Conservation (phyloP, 2,329 filamentous ascomycete genomes). For the Xylaria arbuscula region DNA sequence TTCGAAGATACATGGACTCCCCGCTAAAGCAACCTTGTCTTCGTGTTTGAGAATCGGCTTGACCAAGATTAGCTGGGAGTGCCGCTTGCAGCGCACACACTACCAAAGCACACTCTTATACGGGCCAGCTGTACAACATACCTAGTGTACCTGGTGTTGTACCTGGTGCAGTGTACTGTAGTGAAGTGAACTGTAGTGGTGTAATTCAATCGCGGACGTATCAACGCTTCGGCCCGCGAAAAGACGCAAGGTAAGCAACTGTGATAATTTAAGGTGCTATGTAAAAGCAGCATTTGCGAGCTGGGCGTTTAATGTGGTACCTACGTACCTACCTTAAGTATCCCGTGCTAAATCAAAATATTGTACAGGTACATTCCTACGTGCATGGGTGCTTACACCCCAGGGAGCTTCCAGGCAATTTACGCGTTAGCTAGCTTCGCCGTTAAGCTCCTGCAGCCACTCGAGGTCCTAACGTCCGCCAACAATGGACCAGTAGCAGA, state of each 20-base stretch:
- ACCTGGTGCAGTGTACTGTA: background rate
- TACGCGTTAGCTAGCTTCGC: conserved; percentile 14
- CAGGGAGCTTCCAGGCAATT: background rate
- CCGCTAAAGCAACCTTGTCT: conserved; percentile 20
- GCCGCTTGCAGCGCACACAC: background rate
- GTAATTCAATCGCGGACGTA: background rate
- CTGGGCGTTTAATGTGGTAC: conserved; percentile 4
- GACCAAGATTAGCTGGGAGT: conserved; percentile 16
- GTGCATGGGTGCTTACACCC: background rate
- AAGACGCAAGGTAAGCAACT: background rate
- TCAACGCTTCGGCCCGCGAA: background rate
- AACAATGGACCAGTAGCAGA: conserved; percentile 7
- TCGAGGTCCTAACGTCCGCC: conserved; percentile 1
- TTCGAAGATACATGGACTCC: conserved; percentile 6
- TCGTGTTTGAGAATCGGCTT: conserved; percentile 29
- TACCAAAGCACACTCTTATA: background rate
- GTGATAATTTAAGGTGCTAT: background rate
- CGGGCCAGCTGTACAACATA: conserved; percentile 11
- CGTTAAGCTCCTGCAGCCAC: conserved; percentile 17
- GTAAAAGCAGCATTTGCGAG: background rate
- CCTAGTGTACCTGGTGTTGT: no score
- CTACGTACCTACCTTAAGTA: background rate
- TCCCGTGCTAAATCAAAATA: background rate
- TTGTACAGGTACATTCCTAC: background rate
- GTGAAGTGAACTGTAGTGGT: background rate